Evolutionary conservation across 2,329 filamentous ascomycete species (phyloP).

Genomic region (Ceratocystis colombiana): DNA sequence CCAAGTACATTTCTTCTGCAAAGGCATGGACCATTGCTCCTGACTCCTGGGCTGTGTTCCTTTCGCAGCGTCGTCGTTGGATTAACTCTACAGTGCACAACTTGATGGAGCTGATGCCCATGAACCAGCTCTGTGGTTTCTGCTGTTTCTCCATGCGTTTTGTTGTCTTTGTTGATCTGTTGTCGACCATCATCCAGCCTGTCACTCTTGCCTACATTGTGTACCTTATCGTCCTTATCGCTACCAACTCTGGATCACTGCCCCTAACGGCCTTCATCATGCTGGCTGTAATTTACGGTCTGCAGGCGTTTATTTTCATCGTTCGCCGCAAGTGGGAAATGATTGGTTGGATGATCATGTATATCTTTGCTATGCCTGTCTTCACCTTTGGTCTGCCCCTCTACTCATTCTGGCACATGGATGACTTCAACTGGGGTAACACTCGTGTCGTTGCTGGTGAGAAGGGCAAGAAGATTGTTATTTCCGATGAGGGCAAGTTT

Average conservation of each 20-base stretch:
- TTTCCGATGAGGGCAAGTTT: conserved; percentile 96
- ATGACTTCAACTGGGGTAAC: conserved; percentile 99
- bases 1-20: conserved; percentile 86
- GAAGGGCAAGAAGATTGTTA: conserved; percentile 79
- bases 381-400: conserved; percentile 84
- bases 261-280: conserved; percentile 83
- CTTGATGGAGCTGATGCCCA: conserved; percentile 83
- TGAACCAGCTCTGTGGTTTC: conserved; percentile 94
- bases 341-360: conserved; percentile 98
- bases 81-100: conserved; percentile 99
- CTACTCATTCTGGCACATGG: conserved; percentile 99
- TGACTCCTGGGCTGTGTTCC: conserved; percentile 85
- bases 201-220: conserved; percentile 81
- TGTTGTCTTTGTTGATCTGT: conserved; percentile 84
- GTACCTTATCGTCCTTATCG: conserved; percentile 73
- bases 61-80: conserved; percentile 97
- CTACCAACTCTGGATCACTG: conserved; percentile 51
- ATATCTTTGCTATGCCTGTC: conserved; percentile 79
- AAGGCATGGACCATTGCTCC: conserved; percentile 96
- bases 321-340: conserved; percentile 96
- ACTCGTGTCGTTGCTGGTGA: conserved; percentile 95
- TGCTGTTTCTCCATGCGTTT: conserved; percentile 99
- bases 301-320: conserved; percentile 96
- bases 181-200: conserved; percentile 85
- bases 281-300: conserved; percentile 88